These are phyloP conservation scores for Solanum aculeatissimum DNA, from an alignment of 305 asterid genomes.

Conservation along the genomic window DNA sequence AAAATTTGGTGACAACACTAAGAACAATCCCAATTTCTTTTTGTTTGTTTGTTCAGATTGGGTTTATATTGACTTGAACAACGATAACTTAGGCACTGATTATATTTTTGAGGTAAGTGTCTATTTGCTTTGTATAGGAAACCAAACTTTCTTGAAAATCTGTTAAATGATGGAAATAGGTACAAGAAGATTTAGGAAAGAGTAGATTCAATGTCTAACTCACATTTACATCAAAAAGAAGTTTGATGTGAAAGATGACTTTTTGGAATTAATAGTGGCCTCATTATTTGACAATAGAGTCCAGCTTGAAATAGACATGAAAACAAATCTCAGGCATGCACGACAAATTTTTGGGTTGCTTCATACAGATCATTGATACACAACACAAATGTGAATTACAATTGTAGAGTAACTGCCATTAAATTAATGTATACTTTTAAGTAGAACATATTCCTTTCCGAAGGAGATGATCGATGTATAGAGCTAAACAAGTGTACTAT, in stretches of 20 bases:
- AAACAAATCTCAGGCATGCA: not conserved
- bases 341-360: not conserved
- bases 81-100: not conserved
- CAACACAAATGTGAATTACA: not conserved
- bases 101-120: not conserved
- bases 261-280: not conserved
- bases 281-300: not conserved
- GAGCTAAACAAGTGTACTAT: not conserved
- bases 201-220: not conserved
- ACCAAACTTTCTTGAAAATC: not conserved
- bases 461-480: too few relatives aligned
- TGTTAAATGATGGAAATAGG: not conserved
- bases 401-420: not conserved
- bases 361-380: not conserved
- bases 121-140: not conserved
- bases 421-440: too few relatives aligned
- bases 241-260: slow-evolving; percentile 2
- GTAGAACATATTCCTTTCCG: too few relatives aligned
- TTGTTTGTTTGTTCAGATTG: not conserved
- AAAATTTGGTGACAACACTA: not conserved
- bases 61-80: not conserved
- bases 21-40: not conserved
- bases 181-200: not conserved
- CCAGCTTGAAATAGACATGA: not conserved
- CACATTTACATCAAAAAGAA: not conserved